Evolutionary conservation across 192 early-diverging fungal genomes (phyloP).

Genomic region (Endogone sp.): DNA sequence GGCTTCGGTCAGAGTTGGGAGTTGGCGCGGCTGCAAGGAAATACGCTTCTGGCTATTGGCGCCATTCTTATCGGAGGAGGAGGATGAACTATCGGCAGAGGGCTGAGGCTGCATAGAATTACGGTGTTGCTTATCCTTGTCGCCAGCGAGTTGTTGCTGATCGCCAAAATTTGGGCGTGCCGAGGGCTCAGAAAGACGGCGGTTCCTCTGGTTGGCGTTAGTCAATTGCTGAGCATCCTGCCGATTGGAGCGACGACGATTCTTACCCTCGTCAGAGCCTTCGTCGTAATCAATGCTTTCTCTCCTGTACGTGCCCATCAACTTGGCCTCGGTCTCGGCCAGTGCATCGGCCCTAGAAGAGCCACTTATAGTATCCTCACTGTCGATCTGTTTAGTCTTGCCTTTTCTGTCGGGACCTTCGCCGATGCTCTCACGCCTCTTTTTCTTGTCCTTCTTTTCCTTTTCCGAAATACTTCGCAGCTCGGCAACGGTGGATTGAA

Average conservation of each 20-base stretch:
- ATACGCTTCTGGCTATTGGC: slow-evolving; percentile 1
- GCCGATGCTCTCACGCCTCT: neutral
- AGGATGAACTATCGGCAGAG: neutral
- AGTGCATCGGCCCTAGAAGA: slow-evolving; percentile 25
- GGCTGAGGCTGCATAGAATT: neutral
- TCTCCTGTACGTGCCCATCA: slow-evolving; percentile 32
- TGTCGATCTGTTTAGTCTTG: neutral
- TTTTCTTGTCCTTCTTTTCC: neutral
- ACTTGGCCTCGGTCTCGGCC: slow-evolving; percentile 35
- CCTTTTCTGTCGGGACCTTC: neutral
- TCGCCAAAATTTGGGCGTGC: neutral
- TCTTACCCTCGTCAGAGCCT: slow-evolving; percentile 17
- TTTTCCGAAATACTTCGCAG: slow-evolving; percentile 1
- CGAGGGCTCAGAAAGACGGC: slow-evolving; percentile 22
- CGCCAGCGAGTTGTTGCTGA: slow-evolving; percentile 3
- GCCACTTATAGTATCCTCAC: slow-evolving; percentile 14
- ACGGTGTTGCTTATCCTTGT: neutral
- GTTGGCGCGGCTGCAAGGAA: slow-evolving; percentile 13
- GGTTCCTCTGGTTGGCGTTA: slow-evolving; percentile 1
- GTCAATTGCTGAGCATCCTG: no score
- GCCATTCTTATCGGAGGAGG: neutral
- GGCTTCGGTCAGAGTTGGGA: slow-evolving; percentile 19
- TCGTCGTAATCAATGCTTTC: slow-evolving; percentile 8
- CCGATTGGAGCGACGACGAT: neutral
- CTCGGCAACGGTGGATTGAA: slow-evolving; percentile 16